phyloP scores from a whole-genome alignment of 2,329 filamentous ascomycete genomes.

The Delphinella strobiligena region DNA sequence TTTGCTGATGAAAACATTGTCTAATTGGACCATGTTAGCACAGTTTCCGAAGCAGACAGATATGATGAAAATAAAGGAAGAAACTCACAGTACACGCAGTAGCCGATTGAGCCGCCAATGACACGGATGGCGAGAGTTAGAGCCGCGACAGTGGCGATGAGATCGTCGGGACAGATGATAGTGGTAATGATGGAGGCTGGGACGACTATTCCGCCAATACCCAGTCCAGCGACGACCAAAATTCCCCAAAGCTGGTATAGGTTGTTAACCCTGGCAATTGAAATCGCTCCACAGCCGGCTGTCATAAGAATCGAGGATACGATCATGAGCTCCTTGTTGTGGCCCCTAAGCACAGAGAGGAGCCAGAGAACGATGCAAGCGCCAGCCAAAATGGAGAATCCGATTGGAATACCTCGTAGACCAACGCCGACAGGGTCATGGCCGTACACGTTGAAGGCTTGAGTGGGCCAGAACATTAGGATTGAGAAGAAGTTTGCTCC shows the following conservation, averaged over 20 bases:
- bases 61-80: too few relatives aligned
- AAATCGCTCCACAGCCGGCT: constrained; percentile 31
- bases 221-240: constrained; percentile 49
- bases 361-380: constrained; percentile 47
- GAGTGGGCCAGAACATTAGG: constrained; percentile 50
- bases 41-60: too few relatives aligned
- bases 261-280: constrained; percentile 19
- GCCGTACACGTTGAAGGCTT: constrained; percentile 53
- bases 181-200: constrained; percentile 53
- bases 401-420: constrained; percentile 53
- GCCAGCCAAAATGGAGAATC: constrained; percentile 50
- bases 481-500: constrained; percentile 28
- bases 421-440: constrained; percentile 53
- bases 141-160: constrained; percentile 58
- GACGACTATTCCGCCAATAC: constrained; percentile 56
- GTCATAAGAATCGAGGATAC: constrained; percentile 52
- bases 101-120: constrained; percentile 50
- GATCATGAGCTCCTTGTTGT: constrained; percentile 49
- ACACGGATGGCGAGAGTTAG: constrained; percentile 59
- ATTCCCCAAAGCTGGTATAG: constrained; percentile 40
- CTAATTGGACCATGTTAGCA: too few relatives aligned
- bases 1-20: constrained; percentile 41
- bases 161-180: constrained; percentile 57
- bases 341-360: constrained; percentile 45
- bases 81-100: constrained; percentile 33